These are phyloP conservation scores for Periglandula ipomoeae DNA, from an alignment of 2,329 filamentous ascomycete genomes.

Conservation along the genomic window DNA sequence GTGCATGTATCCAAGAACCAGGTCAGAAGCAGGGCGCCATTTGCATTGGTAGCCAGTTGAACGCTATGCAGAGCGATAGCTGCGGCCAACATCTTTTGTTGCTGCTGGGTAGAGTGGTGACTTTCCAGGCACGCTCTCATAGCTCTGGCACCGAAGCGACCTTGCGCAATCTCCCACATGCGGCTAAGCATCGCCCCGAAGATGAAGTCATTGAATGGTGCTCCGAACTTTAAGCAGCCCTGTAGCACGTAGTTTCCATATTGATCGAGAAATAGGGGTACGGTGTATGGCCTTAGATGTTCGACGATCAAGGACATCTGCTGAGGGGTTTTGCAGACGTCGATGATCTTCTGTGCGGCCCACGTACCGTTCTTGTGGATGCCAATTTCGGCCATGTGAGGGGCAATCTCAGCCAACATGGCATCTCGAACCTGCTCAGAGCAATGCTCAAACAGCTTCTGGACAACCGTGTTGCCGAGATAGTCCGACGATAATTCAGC, in stretches of 20 bases:
- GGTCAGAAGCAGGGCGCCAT: conserved; percentile 85
- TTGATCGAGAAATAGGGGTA: conserved; percentile 91
- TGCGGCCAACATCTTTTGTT: conserved; percentile 89
- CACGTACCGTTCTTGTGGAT: conserved; percentile 99
- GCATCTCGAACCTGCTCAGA: conserved; percentile 82
- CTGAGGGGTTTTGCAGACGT: conserved; percentile 75
- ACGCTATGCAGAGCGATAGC: conserved; percentile 95
- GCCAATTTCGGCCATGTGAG: conserved; percentile 91
- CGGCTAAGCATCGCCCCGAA: conserved; percentile 94
- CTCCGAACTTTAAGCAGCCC: conserved; percentile 85
- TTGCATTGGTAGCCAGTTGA: conserved; percentile 90
- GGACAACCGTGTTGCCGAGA: conserved; percentile 96
- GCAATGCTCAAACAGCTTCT: conserved; percentile 96
- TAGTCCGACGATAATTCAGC: conserved; percentile 93
- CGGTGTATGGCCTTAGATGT: conserved; percentile 73
- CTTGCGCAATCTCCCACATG: conserved; percentile 90
- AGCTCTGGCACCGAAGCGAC: conserved; percentile 85
- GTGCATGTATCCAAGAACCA: conserved; percentile 99
- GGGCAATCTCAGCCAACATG: conserved; percentile 81
- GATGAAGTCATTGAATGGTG: conserved; percentile 89
- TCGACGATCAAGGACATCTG: conserved; percentile 84
- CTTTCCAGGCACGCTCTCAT: conserved; percentile 97
- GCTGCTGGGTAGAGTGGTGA: conserved; percentile 88
- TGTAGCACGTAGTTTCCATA: conserved; percentile 98
- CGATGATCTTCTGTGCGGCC: conserved; percentile 99